Conservation (phyloP, 2,329 filamentous ascomycete species). For the Aspergillus tamarii region DNA sequence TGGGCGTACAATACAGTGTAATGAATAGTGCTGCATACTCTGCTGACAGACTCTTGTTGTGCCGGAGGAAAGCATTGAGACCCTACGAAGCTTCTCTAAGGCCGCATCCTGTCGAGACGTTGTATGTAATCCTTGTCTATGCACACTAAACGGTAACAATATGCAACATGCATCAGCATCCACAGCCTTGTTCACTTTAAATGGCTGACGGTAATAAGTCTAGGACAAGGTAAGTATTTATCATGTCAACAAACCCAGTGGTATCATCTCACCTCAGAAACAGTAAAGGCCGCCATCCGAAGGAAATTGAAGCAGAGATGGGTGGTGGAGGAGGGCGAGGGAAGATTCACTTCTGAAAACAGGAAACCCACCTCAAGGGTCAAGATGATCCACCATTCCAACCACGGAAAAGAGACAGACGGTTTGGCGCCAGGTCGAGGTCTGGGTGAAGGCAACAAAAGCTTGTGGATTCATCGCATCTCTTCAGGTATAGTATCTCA, state of each 20-base stretch:
- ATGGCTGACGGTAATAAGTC: neutral
- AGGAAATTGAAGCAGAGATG: neutral
- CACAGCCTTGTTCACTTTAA: neutral
- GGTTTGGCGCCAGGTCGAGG: neutral
- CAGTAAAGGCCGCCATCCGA: neutral
- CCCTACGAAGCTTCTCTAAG: neutral
- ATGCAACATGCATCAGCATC: constrained; percentile 1
- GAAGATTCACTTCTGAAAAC: neutral
- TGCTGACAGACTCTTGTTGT: neutral
- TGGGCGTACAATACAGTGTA: constrained; percentile 1
- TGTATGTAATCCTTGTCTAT: neutral
- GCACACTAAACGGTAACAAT: neutral
- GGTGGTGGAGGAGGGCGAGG: neutral
- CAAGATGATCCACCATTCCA: constrained; percentile 4
- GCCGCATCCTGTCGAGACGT: neutral
- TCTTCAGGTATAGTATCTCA: neutral
- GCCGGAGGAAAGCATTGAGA: neutral
- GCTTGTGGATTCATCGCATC: constrained; percentile 21
- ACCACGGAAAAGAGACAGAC: constrained; percentile 3
- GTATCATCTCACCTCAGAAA: neutral
- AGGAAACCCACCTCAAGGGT: neutral
- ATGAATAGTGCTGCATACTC: neutral
- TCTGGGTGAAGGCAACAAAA: constrained; percentile 1
- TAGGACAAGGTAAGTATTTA: neutral
- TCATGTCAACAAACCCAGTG: neutral